Evolutionary conservation across 2,329 filamentous ascomycete species (phyloP), one percentile per base, ranked within the genome.

Genomic region (Phyllosticta paracitricarpa): DNA sequence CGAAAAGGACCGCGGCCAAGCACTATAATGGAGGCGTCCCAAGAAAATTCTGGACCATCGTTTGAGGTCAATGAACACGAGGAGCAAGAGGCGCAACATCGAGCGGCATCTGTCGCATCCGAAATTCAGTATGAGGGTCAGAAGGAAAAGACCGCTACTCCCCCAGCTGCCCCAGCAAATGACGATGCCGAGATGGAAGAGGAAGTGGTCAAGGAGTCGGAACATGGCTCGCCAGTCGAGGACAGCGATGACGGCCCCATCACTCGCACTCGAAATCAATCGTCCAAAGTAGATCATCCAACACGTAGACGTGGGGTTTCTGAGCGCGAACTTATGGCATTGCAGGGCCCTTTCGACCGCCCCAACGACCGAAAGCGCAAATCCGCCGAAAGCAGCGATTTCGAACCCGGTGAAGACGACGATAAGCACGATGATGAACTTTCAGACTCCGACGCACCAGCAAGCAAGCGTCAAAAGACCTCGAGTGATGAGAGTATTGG

Each of bases 341-440:
- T 48, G n/a, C 40, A 48, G 40, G 40, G 40, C 17, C n/a, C 40
- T 3, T 48, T 48, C 52, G 22, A 28, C 7, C 19, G 9, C n/a
- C 26, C 52, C 19, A 54, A 54, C 52, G 26, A 54, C 52, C 69
- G 69, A 40, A 74, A 73, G 61, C 68, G 70, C 17, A 81, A 70
- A 62, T 69, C 30, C 69, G 73, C 64, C 66, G 80, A 84, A 56
- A 82, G 84, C 58, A 84, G 81, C 66, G 86, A 83, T 66, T 87
- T 86, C 64, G 83, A 86, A 66, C 84, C 84, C 5, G 79, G 79
- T 35, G 78, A 77, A 24, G 83, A 84, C 56, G 79, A 78, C 55
- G 82, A 82, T 62, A 76, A 78, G 62, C 76, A 75, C 17, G 77
- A 78, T 25, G 82, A 83, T 60, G 77, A 83, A 19, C 68, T 78